Evolutionary conservation across 495 filamentous ascomycete genomes (phyloP).

Genomic region (Margaritispora aquatica): DNA sequence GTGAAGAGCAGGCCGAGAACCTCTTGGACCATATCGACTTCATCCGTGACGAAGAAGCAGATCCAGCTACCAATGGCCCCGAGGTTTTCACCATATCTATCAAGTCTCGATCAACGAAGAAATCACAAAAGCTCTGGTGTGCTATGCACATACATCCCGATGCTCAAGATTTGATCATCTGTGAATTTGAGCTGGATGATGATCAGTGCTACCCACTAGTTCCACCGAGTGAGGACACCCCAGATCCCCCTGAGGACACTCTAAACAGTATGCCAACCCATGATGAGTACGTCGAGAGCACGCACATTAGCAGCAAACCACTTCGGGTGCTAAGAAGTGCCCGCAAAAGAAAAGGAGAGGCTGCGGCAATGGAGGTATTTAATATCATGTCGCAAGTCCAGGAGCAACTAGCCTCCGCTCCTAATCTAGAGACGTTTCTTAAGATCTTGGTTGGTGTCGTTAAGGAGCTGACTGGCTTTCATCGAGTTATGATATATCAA

Average conservation of each 20-base stretch:
- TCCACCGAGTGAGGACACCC: slow-evolving; percentile 46
- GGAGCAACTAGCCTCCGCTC: slow-evolving; percentile 65
- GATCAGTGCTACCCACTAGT: slow-evolving; percentile 67
- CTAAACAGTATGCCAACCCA: slow-evolving; percentile 59
- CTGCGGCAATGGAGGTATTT: slow-evolving; percentile 89
- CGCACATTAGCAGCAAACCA: slow-evolving; percentile 66
- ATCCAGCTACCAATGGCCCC: slow-evolving; percentile 67
- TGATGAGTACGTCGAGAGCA: slow-evolving; percentile 70
- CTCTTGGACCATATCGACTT: slow-evolving; percentile 85
- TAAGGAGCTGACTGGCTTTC: slow-evolving; percentile 87
- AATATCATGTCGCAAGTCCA: slow-evolving; percentile 87
- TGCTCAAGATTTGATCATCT: slow-evolving; percentile 69
- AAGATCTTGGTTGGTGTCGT: slow-evolving; percentile 72
- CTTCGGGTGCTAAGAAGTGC: slow-evolving; percentile 75
- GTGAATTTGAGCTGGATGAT: slow-evolving; percentile 89
- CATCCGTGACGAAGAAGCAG: slow-evolving; percentile 69
- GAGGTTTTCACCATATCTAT: slow-evolving; percentile 81
- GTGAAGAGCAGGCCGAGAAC: slow-evolving; percentile 75
- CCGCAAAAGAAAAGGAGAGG: slow-evolving; percentile 70
- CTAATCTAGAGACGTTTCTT: slow-evolving; percentile 59
- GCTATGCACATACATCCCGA: slow-evolving; percentile 68
- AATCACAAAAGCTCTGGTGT: slow-evolving; percentile 73
- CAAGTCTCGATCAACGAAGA: slow-evolving; percentile 38
- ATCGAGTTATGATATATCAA: slow-evolving; percentile 90
- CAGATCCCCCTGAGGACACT: slow-evolving; percentile 65